A percentile compares a stretch with the other conserved stretches of the same genome.
Conservation (phyloP, 768 basidiomycete species). For the Coprinopsis sp. region DNA sequence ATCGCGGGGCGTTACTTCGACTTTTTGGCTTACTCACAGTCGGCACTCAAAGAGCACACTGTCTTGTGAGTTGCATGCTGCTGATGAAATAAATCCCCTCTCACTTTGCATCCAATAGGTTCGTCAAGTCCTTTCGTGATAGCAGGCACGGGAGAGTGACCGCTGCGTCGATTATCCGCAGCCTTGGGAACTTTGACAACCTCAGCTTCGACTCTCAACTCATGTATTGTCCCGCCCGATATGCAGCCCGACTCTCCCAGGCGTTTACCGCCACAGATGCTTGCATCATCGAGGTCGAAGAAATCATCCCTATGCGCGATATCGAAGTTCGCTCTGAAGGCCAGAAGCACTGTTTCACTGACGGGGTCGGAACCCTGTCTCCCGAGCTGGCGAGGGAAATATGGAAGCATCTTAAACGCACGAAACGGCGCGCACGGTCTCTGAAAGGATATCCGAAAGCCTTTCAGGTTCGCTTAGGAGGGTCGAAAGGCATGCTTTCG, state of each 20-base stretch:
- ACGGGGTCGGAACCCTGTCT: conserved; percentile 68
- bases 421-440: conserved; percentile 30
- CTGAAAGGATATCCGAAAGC: conserved; percentile 40
- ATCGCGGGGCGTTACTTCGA: conserved; percentile 53
- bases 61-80: conserved; percentile 39
- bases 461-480: conserved; percentile 57
- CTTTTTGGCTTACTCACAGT: conserved; percentile 72
- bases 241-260: conserved; percentile 67
- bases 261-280: conserved; percentile 72
- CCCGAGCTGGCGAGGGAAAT: conserved; percentile 48
- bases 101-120: conserved; percentile 47
- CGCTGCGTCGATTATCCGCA: conserved; percentile 47
- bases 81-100: no score
- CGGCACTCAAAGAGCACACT: conserved; percentile 61
- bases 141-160: conserved; percentile 23
- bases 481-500: conserved; percentile 61
- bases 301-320: conserved; percentile 40
- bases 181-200: conserved; percentile 51
- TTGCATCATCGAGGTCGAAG: conserved; percentile 41
- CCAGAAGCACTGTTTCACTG: conserved; percentile 52
- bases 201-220: conserved; percentile 41
- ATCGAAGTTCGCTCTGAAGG: conserved; percentile 24
- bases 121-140: conserved; percentile 52
- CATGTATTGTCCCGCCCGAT: conserved; percentile 61
- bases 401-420: conserved; percentile 34